Percentiles rank a stretch among this genome's conserved stretches.
These are phyloP conservation scores for Cornus controversa DNA, from an alignment of 148 eudicot species.

Conservation along the genomic window DNA sequence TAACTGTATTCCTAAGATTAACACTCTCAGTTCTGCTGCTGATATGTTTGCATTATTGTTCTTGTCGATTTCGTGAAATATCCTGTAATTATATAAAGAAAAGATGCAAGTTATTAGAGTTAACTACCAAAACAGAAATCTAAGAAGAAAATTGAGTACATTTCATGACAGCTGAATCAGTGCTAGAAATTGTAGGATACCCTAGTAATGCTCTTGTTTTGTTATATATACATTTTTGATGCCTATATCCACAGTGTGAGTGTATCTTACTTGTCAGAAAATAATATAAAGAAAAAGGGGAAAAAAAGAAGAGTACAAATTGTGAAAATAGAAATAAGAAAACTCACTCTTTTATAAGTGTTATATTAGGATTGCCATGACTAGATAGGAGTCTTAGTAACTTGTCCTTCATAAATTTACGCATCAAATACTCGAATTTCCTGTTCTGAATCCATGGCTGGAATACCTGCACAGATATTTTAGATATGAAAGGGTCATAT, in stretches of 20 bases:
- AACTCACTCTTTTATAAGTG: constrained; percentile 26
- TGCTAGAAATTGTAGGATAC: not conserved
- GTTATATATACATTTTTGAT: not conserved
- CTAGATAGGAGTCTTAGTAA: constrained; percentile 20
- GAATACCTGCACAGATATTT: constrained; percentile 26
- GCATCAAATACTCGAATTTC: constrained; percentile 34
- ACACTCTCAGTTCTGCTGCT: constrained; percentile 25
- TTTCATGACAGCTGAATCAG: not conserved
- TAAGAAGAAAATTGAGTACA: not conserved
- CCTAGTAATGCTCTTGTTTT: not conserved
- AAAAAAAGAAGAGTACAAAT: not conserved
- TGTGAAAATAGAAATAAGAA: too few species aligned
- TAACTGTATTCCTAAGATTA: constrained; percentile 26
- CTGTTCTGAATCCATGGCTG: constrained; percentile 40
- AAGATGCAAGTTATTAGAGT: not conserved
- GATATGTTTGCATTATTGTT: constrained; percentile 21
- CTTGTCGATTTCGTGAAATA: constrained; percentile 28
- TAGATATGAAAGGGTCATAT: not conserved
- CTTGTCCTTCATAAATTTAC: constrained; percentile 31
- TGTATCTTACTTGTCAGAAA: too few species aligned
- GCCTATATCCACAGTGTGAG: too few species aligned
- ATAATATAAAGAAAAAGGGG: too few species aligned
- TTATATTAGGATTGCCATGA: constrained; percentile 28
- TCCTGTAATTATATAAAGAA: constrained; percentile 4
- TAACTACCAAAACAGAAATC: not conserved